Percentiles rank a stretch among this genome's conserved stretches.
These are phyloP conservation scores for Cryptosporidium baileyi DNA, from an alignment of 169 alveolate genomes.

Conservation along the genomic window DNA sequence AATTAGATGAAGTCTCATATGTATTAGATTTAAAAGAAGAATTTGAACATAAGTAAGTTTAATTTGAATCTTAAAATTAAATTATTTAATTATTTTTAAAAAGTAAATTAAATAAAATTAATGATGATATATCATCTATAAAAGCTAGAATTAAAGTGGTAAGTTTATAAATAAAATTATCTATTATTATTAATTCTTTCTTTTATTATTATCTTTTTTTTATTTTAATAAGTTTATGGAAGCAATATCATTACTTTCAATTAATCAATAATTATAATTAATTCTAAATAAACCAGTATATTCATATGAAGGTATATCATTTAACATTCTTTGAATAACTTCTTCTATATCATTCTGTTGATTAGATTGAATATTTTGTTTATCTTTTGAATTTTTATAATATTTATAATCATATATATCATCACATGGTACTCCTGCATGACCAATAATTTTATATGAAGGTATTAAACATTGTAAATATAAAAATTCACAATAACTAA, in stretches of 20 bases:
- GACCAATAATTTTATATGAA: conserved; percentile 14
- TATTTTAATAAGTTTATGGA: conserved; percentile 65
- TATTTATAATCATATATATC: conserved; percentile 15
- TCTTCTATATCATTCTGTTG: not conserved
- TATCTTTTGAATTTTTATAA: not conserved
- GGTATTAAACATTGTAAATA: conserved; percentile 53
- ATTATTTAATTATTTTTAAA: not conserved
- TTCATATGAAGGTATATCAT: conserved; percentile 45
- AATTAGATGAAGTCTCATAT: conserved; percentile 33
- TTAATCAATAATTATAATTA: not conserved
- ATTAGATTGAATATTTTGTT: not conserved
- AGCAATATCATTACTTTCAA: conserved; percentile 1
- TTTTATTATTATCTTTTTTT: not conserved
- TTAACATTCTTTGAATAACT: conserved; percentile 41
- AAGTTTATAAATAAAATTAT: not conserved
- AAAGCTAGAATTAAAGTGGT: conserved; percentile 52
- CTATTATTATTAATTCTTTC: not conserved
- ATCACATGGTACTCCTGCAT: conserved; percentile 55
- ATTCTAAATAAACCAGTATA: conserved; percentile 26
- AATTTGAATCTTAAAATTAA: not conserved
- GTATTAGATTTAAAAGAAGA: conserved; percentile 40
- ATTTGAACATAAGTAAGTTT: conserved; percentile 45
- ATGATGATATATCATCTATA: conserved; percentile 26
- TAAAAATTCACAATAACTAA: conserved; percentile 51
- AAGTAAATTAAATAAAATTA: conserved; percentile 42